A percentile compares a stretch with the other conserved stretches of the same genome.
phyloP scores from a whole-genome alignment of 2,329 filamentous ascomycete species.

The Blumeria graminis region DNA sequence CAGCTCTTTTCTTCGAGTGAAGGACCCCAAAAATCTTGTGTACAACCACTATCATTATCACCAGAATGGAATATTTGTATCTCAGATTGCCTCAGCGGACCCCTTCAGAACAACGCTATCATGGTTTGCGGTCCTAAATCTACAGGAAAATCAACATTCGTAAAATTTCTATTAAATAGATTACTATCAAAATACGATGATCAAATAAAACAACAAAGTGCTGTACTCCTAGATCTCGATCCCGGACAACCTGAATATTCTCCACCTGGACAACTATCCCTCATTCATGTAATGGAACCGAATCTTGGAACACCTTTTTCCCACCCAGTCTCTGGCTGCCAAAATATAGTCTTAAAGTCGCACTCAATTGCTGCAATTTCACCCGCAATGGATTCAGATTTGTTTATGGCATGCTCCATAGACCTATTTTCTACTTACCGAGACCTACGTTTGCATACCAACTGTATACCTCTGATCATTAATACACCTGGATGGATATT shows the following conservation, averaged over 20 bases:
- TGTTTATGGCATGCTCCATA: slow-evolving; percentile 38
- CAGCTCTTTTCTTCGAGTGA: slow-evolving; percentile 31
- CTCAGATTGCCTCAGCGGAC: slow-evolving; percentile 13
- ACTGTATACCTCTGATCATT: slow-evolving; percentile 33
- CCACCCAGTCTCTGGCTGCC: slow-evolving; percentile 22
- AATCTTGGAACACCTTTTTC: slow-evolving; percentile 45
- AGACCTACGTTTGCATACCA: slow-evolving; percentile 18
- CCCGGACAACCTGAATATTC: slow-evolving; percentile 56
- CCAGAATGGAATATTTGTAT: slow-evolving; percentile 31
- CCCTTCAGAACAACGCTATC: slow-evolving; percentile 18
- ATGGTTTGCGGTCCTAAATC: slow-evolving; percentile 47
- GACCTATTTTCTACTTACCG: slow-evolving; percentile 38
- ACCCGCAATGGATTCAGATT: slow-evolving; percentile 38
- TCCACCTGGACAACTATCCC: slow-evolving; percentile 42
- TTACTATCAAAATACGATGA: slow-evolving; percentile 20
- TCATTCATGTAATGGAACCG: slow-evolving; percentile 33
- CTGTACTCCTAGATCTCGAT: slow-evolving; percentile 45
- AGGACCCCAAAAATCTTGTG: slow-evolving; percentile 22
- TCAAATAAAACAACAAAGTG: slow-evolving; percentile 11
- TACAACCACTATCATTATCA: slow-evolving; percentile 31
- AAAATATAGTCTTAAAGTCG: slow-evolving; percentile 25
- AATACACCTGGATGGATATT: slow-evolving; percentile 57
- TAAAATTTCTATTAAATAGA: slow-evolving; percentile 39
- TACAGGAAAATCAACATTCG: slow-evolving; percentile 55
- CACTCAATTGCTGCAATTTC: slow-evolving; percentile 43